A percentile compares a stretch with the other conserved stretches of the same genome.
These are phyloP conservation scores for Macrolepiota albuminosa DNA, from an alignment of 768 basidiomycete species.

Conservation along the genomic window DNA sequence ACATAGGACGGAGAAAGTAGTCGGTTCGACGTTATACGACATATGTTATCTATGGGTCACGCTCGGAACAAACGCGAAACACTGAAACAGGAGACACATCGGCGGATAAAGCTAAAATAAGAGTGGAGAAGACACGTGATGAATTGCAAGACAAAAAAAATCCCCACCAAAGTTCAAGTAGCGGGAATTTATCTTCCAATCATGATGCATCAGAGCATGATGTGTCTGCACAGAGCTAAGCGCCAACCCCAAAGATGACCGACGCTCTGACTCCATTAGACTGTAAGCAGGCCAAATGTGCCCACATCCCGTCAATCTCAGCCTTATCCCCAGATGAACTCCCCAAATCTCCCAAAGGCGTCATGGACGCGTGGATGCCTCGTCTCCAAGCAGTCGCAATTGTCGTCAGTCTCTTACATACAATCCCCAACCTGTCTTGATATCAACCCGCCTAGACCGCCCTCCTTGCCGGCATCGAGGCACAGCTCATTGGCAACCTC, in stretches of 20 bases:
- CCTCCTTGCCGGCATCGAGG: constrained; percentile 16
- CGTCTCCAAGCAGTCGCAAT: constrained; percentile 18
- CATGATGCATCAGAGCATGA: too few species aligned
- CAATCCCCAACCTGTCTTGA: not conserved
- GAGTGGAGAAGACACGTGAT: too few species aligned
- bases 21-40: too few species aligned
- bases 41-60: too few species aligned
- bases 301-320: not conserved
- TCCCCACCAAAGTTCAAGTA: too few species aligned
- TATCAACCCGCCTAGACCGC: constrained; percentile 11
- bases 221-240: too few species aligned
- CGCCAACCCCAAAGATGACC: not conserved
- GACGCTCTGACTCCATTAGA: constrained; percentile 5
- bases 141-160: too few species aligned
- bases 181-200: too few species aligned
- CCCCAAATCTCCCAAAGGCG: constrained; percentile 4
- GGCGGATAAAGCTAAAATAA: too few species aligned
- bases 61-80: too few species aligned
- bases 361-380: constrained; percentile 19
- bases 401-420: constrained; percentile 9
- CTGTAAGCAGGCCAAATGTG: not conserved
- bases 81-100: too few species aligned
- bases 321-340: constrained; percentile 12
- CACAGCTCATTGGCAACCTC: constrained; percentile 15
- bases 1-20: too few species aligned